phyloP scores from a whole-genome alignment of 1,284 basidiomycete genomes.

The Leccinum solheimii region DNA sequence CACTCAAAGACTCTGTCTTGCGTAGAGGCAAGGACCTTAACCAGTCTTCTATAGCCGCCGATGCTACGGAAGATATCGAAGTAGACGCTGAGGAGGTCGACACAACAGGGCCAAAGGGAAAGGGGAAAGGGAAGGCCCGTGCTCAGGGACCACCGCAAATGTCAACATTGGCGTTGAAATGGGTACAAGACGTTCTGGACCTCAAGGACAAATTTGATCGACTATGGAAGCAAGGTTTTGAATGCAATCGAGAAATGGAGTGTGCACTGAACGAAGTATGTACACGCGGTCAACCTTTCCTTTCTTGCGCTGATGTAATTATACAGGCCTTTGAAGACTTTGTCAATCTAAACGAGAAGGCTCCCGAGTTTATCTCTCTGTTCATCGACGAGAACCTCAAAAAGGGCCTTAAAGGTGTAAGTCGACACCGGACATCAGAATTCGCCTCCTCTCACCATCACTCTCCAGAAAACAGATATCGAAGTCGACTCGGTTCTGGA shows the following conservation, averaged over 20 bases:
- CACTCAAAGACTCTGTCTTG: slow-evolving; percentile 76
- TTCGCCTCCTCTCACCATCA: slow-evolving; percentile 11
- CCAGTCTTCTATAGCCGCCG: slow-evolving; percentile 43
- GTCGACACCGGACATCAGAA: slow-evolving; percentile 31
- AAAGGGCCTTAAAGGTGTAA: slow-evolving; percentile 91
- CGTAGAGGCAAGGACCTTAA: slow-evolving; percentile 85
- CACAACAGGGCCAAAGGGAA: slow-evolving; percentile 52
- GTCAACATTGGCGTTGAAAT: slow-evolving; percentile 71
- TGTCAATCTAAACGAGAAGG: slow-evolving; percentile 86
- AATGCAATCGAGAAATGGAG: slow-evolving; percentile 78
- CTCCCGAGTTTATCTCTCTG: slow-evolving; percentile 94
- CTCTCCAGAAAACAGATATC: slow-evolving; percentile 82
- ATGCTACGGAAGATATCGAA: slow-evolving; percentile 40
- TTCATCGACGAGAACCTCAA: slow-evolving; percentile 98
- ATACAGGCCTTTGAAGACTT: slow-evolving; percentile 88
- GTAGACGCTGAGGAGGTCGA: slow-evolving; percentile 40
- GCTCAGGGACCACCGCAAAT: slow-evolving; percentile 46
- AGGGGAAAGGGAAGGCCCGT: slow-evolving; percentile 64
- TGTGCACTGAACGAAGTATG: slow-evolving; percentile 84
- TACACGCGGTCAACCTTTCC: neutral
- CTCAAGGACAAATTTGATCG: slow-evolving; percentile 91
- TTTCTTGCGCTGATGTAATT: slow-evolving; percentile 3
- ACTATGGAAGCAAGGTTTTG: slow-evolving; percentile 74
- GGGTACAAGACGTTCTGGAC: slow-evolving; percentile 92
- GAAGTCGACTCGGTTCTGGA: slow-evolving; percentile 90